Conservation (phyloP, 1,139 yeast genomes). For the Kodamaea suecica region DNA sequence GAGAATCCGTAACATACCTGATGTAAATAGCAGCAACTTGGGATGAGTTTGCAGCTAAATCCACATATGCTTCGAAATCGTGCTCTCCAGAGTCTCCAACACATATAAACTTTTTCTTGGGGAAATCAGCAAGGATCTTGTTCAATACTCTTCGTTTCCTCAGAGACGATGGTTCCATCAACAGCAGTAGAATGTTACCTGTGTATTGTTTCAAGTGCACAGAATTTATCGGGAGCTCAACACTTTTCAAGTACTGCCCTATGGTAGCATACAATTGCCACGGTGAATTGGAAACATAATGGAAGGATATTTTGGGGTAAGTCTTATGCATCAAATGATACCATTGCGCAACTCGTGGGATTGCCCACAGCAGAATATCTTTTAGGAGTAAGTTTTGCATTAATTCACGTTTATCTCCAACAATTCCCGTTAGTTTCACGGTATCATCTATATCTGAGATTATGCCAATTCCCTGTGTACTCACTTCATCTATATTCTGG, state of each 20-base stretch:
- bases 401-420: constrained; percentile 80
- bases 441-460: constrained; percentile 97
- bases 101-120: constrained; percentile 70
- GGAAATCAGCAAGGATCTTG: constrained; percentile 70
- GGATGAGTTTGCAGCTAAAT: constrained; percentile 62
- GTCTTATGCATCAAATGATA: constrained; percentile 40
- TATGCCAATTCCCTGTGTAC: constrained; percentile 58
- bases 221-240: constrained; percentile 69
- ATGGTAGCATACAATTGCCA: constrained; percentile 79
- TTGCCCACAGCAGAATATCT: constrained; percentile 60
- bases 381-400: constrained; percentile 73
- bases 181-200: constrained; percentile 74
- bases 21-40: constrained; percentile 75
- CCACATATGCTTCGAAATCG: constrained; percentile 87
- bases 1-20: constrained; percentile 69
- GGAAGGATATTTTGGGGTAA: constrained; percentile 54
- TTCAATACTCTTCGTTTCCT: constrained; percentile 67
- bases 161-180: constrained; percentile 84
- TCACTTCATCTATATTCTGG: constrained; percentile 42
- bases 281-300: constrained; percentile 94
- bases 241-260: constrained; percentile 52
- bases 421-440: constrained; percentile 82
- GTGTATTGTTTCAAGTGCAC: constrained; percentile 83
- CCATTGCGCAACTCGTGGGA: constrained; percentile 76
- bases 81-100: constrained; percentile 96